Percentiles rank a stretch among this genome's conserved stretches.
These are phyloP conservation scores for Aspergillus niger DNA, from an alignment of 2,329 filamentous ascomycete species.

Conservation along the genomic window DNA sequence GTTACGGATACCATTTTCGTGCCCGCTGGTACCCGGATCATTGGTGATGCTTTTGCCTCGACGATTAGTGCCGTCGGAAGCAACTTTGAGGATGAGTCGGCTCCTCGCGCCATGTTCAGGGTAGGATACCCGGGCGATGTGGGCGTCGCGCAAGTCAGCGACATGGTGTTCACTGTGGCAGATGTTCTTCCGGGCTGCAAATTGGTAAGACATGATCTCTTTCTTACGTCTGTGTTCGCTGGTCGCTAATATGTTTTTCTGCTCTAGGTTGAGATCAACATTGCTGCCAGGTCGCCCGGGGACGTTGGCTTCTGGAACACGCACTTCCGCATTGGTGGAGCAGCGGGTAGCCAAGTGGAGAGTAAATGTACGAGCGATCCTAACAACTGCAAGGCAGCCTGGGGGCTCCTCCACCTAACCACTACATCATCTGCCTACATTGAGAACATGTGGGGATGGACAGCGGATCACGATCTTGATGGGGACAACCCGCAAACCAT, in stretches of 20 bases:
- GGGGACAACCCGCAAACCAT: slow-evolving; percentile 37
- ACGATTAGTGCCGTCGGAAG: slow-evolving; percentile 52
- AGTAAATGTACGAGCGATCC: slow-evolving; percentile 39
- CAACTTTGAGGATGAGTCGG: slow-evolving; percentile 46
- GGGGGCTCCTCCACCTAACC: slow-evolving; percentile 54
- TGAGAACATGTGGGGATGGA: slow-evolving; percentile 57
- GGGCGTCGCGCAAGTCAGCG: slow-evolving; percentile 53
- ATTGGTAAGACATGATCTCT: slow-evolving; percentile 27
- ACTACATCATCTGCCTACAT: slow-evolving; percentile 52
- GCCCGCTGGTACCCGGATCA: slow-evolving; percentile 53
- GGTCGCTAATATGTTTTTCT: not conserved
- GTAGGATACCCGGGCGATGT: slow-evolving; percentile 54
- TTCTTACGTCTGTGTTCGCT: not conserved
- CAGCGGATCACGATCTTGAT: slow-evolving; percentile 52
- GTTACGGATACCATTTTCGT: slow-evolving; percentile 50
- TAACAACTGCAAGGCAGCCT: slow-evolving; percentile 51
- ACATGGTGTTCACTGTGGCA: slow-evolving; percentile 55
- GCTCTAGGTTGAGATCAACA: slow-evolving; percentile 51
- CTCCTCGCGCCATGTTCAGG: slow-evolving; percentile 52
- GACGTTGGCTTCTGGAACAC: slow-evolving; percentile 57
- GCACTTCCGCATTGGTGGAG: slow-evolving; percentile 51
- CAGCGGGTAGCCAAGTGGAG: slow-evolving; percentile 42
- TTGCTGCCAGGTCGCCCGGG: slow-evolving; percentile 48
- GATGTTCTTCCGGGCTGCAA: slow-evolving; percentile 49
- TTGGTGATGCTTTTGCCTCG: slow-evolving; percentile 57